A percentile compares a stretch with the other conserved stretches of the same genome.
Conservation (phyloP, 306 rosid genomes). For the Casuarina glauca region DNA sequence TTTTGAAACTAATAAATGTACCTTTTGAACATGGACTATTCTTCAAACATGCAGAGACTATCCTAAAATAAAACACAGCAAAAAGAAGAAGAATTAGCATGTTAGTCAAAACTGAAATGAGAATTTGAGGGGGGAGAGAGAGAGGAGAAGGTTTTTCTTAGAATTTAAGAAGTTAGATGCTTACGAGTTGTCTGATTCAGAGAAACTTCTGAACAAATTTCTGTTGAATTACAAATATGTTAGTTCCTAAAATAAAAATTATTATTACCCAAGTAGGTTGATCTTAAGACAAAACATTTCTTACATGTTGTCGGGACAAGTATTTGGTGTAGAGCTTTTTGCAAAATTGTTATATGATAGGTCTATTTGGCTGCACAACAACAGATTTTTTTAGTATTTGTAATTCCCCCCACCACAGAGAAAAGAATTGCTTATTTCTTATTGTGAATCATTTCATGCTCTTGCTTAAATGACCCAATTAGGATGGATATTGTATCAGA, state of each 20-base stretch:
- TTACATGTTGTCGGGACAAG: constrained; percentile 18
- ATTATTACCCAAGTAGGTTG: background rate
- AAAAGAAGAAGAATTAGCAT: background rate
- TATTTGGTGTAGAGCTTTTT: background rate
- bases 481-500: background rate
- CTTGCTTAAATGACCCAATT: background rate
- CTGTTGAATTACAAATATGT: constrained; percentile 9
- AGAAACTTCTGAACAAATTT: constrained; percentile 32
- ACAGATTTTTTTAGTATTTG: background rate
- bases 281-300: background rate
- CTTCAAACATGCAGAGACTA: constrained; percentile 6
- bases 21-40: constrained; percentile 30
- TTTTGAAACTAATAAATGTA: background rate
- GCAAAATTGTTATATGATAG: constrained; percentile 35
- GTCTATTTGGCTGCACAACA: constrained; percentile 20
- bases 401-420: no score
- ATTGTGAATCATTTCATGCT: background rate
- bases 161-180: constrained; percentile 1
- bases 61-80: background rate
- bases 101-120: background rate
- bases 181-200: constrained; percentile 18
- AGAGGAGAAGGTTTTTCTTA: background rate
- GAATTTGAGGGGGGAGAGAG: background rate
- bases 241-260: background rate
- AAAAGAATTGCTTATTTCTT: no score